Percentiles rank a stretch among this genome's conserved stretches.
These are phyloP conservation scores for Saxophila tyrrhenica DNA, from an alignment of 495 filamentous ascomycete species.

Conservation along the genomic window DNA sequence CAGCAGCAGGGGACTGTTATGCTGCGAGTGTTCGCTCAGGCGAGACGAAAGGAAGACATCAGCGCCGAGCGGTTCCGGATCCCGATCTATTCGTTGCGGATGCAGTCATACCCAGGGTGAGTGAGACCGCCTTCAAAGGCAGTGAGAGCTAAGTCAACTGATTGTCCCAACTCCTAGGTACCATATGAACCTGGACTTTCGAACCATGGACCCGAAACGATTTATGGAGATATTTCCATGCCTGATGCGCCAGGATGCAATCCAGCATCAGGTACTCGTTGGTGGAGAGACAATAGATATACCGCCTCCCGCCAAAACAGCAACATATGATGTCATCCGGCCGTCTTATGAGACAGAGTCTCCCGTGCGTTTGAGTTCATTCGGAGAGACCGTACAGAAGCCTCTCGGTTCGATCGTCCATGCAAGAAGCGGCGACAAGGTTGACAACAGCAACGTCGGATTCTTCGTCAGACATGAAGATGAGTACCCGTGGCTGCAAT, in stretches of 20 bases:
- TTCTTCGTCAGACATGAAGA: neutral
- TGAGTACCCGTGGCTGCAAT: neutral
- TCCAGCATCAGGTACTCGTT: neutral
- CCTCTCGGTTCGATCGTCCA: neutral
- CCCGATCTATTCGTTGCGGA: slow-evolving; percentile 5
- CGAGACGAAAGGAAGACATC: slow-evolving; percentile 2
- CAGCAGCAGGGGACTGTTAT: slow-evolving; percentile 5
- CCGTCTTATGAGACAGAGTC: neutral
- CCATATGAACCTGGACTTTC: neutral
- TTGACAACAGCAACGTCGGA: neutral
- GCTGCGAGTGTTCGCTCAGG: slow-evolving; percentile 5
- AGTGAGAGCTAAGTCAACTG: neutral
- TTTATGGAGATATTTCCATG: neutral
- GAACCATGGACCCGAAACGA: neutral
- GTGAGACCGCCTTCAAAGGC: neutral
- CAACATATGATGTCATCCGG: neutral
- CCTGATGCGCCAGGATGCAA: neutral
- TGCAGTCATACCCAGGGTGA: slow-evolving; percentile 1
- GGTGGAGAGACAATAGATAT: neutral
- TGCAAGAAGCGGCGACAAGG: neutral
- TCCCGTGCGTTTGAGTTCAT: neutral
- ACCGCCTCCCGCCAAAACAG: neutral
- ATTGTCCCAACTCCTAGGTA: neutral
- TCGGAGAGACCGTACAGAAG: neutral
- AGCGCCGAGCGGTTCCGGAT: neutral